Percentiles rank a stretch among this genome's conserved stretches.
Conservation (phyloP, 208 protist species). For the Naegleria lovaniensis region DNA sequence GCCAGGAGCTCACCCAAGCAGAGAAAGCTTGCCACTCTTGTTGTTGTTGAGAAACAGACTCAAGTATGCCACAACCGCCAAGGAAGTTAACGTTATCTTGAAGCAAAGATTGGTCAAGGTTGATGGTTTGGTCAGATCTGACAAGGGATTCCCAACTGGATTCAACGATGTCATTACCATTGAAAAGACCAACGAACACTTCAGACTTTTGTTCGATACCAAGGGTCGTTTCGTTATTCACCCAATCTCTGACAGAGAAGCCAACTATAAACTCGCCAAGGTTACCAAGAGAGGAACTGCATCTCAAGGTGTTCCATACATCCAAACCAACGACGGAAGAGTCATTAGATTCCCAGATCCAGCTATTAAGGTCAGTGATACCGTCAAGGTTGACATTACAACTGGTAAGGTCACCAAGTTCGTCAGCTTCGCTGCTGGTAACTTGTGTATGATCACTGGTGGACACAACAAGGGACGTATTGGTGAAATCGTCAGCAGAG, state of each 20-base stretch:
- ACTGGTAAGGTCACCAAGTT: slow-evolving; percentile 84
- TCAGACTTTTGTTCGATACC: slow-evolving; percentile 97
- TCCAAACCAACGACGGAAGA: slow-evolving; percentile 97
- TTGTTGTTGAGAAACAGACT: slow-evolving; percentile 86
- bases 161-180: slow-evolving; percentile 98
- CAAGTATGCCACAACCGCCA: slow-evolving; percentile 95
- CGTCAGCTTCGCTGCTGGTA: slow-evolving; percentile 71
- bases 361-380: slow-evolving; percentile 87
- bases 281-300: slow-evolving; percentile 80
- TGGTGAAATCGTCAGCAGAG: slow-evolving; percentile 84
- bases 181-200: slow-evolving; percentile 94
- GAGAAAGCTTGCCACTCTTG: slow-evolving; percentile 82
- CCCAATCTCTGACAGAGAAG: slow-evolving; percentile 86
- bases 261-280: slow-evolving; percentile 91
- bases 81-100: slow-evolving; percentile 93
- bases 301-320: slow-evolving; percentile 84
- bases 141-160: slow-evolving; percentile 94
- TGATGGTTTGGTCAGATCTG: slow-evolving; percentile 91
- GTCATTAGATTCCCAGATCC: slow-evolving; percentile 98
- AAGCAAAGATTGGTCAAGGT: slow-evolving; percentile 90
- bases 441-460: slow-evolving; percentile 90
- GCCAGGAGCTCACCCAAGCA: slow-evolving; percentile 94
- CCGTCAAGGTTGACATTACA: slow-evolving; percentile 92
- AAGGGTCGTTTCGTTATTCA: slow-evolving; percentile 97
- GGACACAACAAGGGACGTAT: slow-evolving; percentile 97